Conservation (phyloP, 352 stramenopile genomes). For the Phytophthora pluvialis region DNA sequence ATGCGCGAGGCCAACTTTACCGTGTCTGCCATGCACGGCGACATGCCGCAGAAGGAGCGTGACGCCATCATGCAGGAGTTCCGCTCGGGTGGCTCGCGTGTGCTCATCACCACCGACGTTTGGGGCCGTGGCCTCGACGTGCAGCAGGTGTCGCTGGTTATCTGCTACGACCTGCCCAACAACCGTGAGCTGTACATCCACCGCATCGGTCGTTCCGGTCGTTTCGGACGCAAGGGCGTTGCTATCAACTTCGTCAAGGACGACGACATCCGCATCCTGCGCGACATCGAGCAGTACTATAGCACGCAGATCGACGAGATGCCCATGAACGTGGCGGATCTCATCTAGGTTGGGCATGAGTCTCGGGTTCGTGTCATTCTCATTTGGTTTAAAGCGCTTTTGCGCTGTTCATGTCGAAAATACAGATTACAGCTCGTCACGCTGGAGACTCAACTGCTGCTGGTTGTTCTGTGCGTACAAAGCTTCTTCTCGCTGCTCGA, state of each 20-base stretch:
- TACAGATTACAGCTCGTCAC: slow-evolving; percentile 36
- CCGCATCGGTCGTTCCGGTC: slow-evolving; percentile 95
- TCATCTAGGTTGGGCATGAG: slow-evolving; percentile 93
- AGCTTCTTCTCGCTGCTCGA: slow-evolving; percentile 42
- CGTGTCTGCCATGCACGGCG: slow-evolving; percentile 97
- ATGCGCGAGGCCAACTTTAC: slow-evolving; percentile 98
- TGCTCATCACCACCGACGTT: slow-evolving; percentile 98
- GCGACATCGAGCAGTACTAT: slow-evolving; percentile 99
- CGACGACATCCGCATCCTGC: slow-evolving; percentile 95
- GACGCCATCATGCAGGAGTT: slow-evolving; percentile 98
- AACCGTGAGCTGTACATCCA: slow-evolving; percentile 98
- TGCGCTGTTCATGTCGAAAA: slow-evolving; percentile 12
- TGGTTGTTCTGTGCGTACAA: neutral
- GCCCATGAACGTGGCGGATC: slow-evolving; percentile 98
- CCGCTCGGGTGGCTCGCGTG: slow-evolving; percentile 91
- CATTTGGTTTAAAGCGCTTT: slow-evolving; percentile 59
- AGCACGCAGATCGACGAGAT: slow-evolving; percentile 99
- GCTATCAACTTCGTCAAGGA: slow-evolving; percentile 99
- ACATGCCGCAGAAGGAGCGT: slow-evolving; percentile 96
- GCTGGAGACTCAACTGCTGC: slow-evolving; percentile 16
- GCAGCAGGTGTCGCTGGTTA: slow-evolving; percentile 97
- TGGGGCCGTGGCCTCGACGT: slow-evolving; percentile 98
- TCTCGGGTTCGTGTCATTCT: slow-evolving; percentile 2
- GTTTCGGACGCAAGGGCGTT: slow-evolving; percentile 97
- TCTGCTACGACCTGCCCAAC: slow-evolving; percentile 97